Conservation (phyloP, 2,329 filamentous ascomycete species). For the Hypoxylon sp. region DNA sequence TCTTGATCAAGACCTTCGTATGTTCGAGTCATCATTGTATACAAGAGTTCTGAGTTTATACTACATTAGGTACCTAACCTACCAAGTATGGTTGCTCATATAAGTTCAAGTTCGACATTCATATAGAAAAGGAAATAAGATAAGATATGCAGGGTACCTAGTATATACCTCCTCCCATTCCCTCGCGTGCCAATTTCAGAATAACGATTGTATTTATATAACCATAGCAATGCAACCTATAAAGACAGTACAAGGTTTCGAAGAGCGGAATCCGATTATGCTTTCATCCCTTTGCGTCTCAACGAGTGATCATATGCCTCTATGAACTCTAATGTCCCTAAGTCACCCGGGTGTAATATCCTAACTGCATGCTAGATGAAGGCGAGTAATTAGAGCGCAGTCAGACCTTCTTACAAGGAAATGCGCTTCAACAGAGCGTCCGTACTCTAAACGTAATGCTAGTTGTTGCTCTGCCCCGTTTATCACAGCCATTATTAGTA, state of each 20-base stretch:
- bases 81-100: not conserved
- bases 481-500: constrained; percentile 26
- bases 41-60: too few species aligned
- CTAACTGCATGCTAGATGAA: constrained; percentile 33
- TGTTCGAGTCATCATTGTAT: too few species aligned
- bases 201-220: constrained; percentile 35
- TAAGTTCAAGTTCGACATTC: not conserved
- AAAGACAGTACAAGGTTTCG: constrained; percentile 20
- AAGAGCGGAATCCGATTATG: constrained; percentile 29
- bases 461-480: constrained; percentile 6
- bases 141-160: not conserved
- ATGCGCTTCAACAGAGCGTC: constrained; percentile 16
- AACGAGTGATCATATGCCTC: constrained; percentile 41
- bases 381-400: constrained; percentile 19
- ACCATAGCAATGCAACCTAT: constrained; percentile 27
- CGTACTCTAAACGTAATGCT: constrained; percentile 17
- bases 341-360: constrained; percentile 32
- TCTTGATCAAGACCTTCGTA: not conserved
- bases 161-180: not conserved
- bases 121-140: not conserved
- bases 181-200: not conserved
- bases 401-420: constrained; percentile 8
- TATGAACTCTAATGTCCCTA: constrained; percentile 38
- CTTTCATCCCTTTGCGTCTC: constrained; percentile 24
- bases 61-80: not conserved